Evolutionary conservation across 2,329 filamentous ascomycete species (phyloP).

Genomic region (Penicillium decumbens): DNA sequence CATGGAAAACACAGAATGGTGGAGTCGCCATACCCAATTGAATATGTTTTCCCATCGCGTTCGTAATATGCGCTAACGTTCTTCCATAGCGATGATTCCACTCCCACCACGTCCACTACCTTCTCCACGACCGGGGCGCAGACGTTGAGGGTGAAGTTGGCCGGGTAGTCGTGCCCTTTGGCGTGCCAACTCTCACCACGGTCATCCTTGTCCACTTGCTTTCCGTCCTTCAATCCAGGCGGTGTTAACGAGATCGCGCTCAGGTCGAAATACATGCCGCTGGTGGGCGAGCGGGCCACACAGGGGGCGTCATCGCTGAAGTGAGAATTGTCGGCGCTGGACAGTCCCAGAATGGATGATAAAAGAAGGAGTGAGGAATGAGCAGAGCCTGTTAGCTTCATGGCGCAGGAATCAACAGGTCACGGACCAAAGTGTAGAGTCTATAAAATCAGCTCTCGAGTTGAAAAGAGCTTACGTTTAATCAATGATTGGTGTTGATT

Average conservation of each 20-base stretch:
- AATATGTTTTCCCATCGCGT: conserved; percentile 42
- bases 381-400: conserved; percentile 34
- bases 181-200: conserved; percentile 47
- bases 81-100: conserved; percentile 39
- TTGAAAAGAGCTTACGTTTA: conserved; percentile 19
- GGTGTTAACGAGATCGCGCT: conserved; percentile 53
- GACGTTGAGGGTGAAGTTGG: conserved; percentile 51
- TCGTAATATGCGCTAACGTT: conserved; percentile 51
- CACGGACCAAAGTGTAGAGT: neutral
- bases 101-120: conserved; percentile 45
- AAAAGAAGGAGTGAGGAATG: conserved; percentile 33
- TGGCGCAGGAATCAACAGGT: conserved; percentile 14
- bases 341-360: conserved; percentile 28
- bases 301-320: conserved; percentile 50
- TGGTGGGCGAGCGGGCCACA: conserved; percentile 58
- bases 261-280: conserved; percentile 60
- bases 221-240: conserved; percentile 41
- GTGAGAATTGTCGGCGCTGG: conserved; percentile 38
- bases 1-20: neutral
- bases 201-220: conserved; percentile 37
- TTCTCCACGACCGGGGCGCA: conserved; percentile 49
- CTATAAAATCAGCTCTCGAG: neutral
- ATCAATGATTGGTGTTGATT: conserved; percentile 12
- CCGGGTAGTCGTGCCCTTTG: conserved; percentile 47
- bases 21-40: conserved; percentile 40